A percentile compares a stretch with the other conserved stretches of the same genome.
phyloP scores from a whole-genome alignment of 768 basidiomycete species.

The Gloeopeniophorella convolvens region DNA sequence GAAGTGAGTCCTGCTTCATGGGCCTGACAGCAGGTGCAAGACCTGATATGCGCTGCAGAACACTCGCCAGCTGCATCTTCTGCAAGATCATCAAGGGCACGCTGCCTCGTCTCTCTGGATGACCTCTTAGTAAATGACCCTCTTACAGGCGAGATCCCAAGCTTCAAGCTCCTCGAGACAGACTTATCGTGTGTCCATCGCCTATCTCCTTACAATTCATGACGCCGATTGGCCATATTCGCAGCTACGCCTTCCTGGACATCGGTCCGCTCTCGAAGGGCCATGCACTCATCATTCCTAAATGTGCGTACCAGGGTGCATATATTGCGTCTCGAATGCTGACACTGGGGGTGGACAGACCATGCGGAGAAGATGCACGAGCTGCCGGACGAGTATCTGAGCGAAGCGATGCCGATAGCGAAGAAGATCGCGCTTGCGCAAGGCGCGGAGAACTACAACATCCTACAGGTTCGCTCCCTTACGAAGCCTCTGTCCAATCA shows the following conservation, averaged over 20 bases:
- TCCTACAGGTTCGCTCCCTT: constrained; percentile 50
- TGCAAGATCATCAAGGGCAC: constrained; percentile 92
- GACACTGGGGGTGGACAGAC: constrained; percentile 38
- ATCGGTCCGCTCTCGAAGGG: constrained; percentile 87
- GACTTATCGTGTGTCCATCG: constrained; percentile 48
- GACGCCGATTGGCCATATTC: background rate
- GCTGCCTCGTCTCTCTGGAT: constrained; percentile 6
- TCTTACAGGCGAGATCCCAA: constrained; percentile 75
- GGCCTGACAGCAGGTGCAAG: background rate
- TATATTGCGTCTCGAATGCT: constrained; percentile 2
- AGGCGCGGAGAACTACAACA: constrained; percentile 75
- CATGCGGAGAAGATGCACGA: constrained; percentile 85
- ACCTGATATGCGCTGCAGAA: constrained; percentile 31
- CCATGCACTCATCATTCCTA: constrained; percentile 89
- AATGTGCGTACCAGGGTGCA: constrained; percentile 45
- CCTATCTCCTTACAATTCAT: background rate
- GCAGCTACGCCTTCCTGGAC: constrained; percentile 84
- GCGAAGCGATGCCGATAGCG: constrained; percentile 69
- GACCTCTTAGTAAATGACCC: background rate
- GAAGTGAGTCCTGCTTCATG: constrained; percentile 2
- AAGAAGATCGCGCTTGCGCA: constrained; percentile 84
- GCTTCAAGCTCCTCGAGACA: constrained; percentile 78
- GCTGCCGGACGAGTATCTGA: constrained; percentile 78
- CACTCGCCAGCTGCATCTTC: constrained; percentile 71
- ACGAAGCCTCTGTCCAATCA: background rate